Evolutionary conservation across 2,329 filamentous ascomycete genomes (phyloP).

Genomic region (Xylariaceae sp.): DNA sequence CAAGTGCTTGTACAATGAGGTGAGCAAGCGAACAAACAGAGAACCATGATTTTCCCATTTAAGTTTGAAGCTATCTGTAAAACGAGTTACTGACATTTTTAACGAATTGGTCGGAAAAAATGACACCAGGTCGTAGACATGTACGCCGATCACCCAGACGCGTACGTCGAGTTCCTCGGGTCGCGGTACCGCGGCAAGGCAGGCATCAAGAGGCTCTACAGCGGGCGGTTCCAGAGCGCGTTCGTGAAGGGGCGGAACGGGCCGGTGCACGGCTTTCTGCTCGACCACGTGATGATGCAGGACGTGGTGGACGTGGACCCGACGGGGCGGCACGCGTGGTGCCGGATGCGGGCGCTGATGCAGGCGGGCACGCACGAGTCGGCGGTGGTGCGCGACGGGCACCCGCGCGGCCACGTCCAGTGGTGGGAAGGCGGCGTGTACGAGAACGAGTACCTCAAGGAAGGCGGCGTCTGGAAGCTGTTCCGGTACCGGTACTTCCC

Average conservation of each 20-base stretch:
- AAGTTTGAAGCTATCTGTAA: no score
- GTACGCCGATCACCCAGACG: slow-evolving; percentile 47
- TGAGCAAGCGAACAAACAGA: slow-evolving; percentile 14
- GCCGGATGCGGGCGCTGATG: slow-evolving; percentile 51
- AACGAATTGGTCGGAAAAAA: background rate
- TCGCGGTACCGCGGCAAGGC: slow-evolving; percentile 47
- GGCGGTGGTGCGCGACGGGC: slow-evolving; percentile 42
- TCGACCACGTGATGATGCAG: slow-evolving; percentile 54
- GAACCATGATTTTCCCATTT: no score
- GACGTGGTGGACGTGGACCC: slow-evolving; percentile 48
- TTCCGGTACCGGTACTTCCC: slow-evolving; percentile 51
- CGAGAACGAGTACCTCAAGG: slow-evolving; percentile 55
- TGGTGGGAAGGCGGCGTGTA: slow-evolving; percentile 56
- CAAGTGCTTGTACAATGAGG: slow-evolving; percentile 54
- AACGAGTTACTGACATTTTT: background rate
- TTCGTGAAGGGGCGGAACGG: slow-evolving; percentile 52
- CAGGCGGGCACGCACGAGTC: slow-evolving; percentile 44
- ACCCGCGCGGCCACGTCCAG: slow-evolving; percentile 47
- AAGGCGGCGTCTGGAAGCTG: slow-evolving; percentile 49
- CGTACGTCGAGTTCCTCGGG: slow-evolving; percentile 52
- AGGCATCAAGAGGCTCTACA: slow-evolving; percentile 47
- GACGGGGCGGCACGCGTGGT: slow-evolving; percentile 42
- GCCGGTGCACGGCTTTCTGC: slow-evolving; percentile 49
- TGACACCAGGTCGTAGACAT: slow-evolving; percentile 39
- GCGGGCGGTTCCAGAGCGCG: slow-evolving; percentile 43